phyloP scores from a whole-genome alignment of 441 rosid genomes.

The Gossypium davidsonii region DNA sequence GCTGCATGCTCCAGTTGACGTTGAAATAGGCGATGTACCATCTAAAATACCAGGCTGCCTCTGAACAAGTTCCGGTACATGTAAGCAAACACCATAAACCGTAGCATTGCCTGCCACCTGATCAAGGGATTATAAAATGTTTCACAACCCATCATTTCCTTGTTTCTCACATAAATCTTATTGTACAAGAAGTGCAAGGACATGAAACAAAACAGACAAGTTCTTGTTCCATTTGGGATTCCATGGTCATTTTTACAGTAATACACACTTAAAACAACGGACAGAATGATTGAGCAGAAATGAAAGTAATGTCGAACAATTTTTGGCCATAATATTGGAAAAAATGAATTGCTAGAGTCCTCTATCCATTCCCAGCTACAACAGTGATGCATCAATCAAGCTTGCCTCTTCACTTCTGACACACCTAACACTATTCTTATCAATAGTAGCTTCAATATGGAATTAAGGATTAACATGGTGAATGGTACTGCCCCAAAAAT shows the following conservation, averaged over 20 bases:
- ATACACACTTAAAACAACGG: neutral
- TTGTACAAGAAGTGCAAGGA: conserved; percentile 8
- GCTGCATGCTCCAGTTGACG: conserved; percentile 51
- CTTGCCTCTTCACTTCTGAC: neutral
- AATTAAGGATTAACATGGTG: neutral
- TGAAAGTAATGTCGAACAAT: neutral
- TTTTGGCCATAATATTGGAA: neutral
- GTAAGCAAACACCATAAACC: conserved; percentile 89
- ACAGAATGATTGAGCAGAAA: neutral
- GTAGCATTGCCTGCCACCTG: conserved; percentile 94
- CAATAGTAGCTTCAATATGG: neutral
- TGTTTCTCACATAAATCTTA: conserved; percentile 5
- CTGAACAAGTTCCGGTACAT: conserved; percentile 85
- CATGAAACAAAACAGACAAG: neutral
- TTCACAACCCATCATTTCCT: conserved; percentile 18
- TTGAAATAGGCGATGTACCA: conserved; percentile 45
- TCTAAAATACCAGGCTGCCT: conserved; percentile 79
- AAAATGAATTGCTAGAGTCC: neutral
- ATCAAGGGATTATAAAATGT: conserved; percentile 22
- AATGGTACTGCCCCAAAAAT: neutral
- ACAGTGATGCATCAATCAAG: neutral
- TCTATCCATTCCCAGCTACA: neutral
- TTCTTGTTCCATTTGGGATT: neutral
- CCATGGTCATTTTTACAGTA: neutral
- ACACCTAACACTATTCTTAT: neutral